Percentiles rank a stretch among this genome's conserved stretches.
Conservation (phyloP, 495 filamentous ascomycete genomes). For the Amniculicola lignicola region DNA sequence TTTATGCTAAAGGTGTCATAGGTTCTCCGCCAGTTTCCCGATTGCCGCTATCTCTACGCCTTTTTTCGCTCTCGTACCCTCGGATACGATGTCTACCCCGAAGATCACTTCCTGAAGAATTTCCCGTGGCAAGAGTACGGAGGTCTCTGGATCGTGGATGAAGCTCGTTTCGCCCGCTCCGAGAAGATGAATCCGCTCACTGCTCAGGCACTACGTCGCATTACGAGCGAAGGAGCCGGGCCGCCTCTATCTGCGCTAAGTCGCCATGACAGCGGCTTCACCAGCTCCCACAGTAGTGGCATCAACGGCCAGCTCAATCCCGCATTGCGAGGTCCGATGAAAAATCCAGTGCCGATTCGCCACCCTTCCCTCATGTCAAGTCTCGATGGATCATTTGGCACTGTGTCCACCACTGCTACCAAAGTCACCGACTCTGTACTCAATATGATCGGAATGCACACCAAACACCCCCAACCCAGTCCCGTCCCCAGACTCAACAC, state of each 20-base stretch:
- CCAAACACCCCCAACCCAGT: neutral
- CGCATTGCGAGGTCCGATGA: too few species aligned
- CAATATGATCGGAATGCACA: constrained; percentile 23
- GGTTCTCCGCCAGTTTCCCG: constrained; percentile 33
- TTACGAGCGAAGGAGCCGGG: constrained; percentile 28
- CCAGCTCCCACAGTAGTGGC: neutral
- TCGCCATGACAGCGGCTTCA: neutral
- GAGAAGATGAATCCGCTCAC: constrained; percentile 20
- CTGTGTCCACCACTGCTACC: neutral
- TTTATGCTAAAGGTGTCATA: constrained; percentile 14
- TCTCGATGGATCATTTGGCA: constrained; percentile 1
- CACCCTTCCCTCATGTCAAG: constrained; percentile 10
- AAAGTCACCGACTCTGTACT: constrained; percentile 7
- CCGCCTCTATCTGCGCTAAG: too few species aligned
- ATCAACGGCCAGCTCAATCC: too few species aligned
- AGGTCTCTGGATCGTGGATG: constrained; percentile 30
- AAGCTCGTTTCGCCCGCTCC: constrained; percentile 25
- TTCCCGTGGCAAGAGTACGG: constrained; percentile 35
- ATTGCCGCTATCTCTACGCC: constrained; percentile 31
- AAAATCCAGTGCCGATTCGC: neutral
- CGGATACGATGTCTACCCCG: constrained; percentile 33
- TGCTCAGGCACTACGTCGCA: constrained; percentile 26
- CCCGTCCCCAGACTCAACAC: neutral
- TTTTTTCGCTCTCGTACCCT: constrained; percentile 33
- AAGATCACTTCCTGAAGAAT: constrained; percentile 32